phyloP scores from a whole-genome alignment of 2,329 filamentous ascomycete species.

The Trichophyton mentagrophytes region DNA sequence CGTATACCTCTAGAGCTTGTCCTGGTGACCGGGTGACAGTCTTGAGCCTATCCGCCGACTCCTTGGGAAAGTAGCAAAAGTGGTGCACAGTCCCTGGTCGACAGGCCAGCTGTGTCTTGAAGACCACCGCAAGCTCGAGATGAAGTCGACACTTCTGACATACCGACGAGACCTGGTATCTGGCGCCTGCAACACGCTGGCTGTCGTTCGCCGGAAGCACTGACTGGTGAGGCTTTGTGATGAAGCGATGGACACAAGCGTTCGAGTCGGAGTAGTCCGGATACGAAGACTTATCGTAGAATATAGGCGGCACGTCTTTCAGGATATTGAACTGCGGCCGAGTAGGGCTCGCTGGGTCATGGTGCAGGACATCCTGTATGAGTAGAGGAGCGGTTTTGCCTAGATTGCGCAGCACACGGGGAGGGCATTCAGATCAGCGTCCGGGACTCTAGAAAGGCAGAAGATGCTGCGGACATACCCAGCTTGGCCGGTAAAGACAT shows the following conservation, averaged over 20 bases:
- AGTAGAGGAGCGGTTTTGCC: constrained; percentile 42
- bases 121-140: constrained; percentile 45
- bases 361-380: constrained; percentile 34
- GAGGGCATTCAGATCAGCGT: not conserved
- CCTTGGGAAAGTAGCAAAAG: constrained; percentile 35
- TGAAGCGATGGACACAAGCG: constrained; percentile 49
- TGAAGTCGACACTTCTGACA: constrained; percentile 52
- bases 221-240: constrained; percentile 45
- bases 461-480: not conserved
- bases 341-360: constrained; percentile 33
- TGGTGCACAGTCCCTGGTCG: constrained; percentile 51
- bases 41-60: constrained; percentile 15
- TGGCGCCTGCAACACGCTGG: constrained; percentile 15
- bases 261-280: constrained; percentile 25
- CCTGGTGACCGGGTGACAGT: constrained; percentile 16
- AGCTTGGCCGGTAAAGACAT: not conserved
- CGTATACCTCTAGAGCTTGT: constrained; percentile 32
- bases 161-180: constrained; percentile 47
- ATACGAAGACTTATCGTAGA: constrained; percentile 21
- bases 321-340: constrained; percentile 42
- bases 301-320: constrained; percentile 44
- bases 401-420: constrained; percentile 14
- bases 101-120: constrained; percentile 29
- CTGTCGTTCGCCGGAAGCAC: constrained; percentile 32
- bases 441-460: not conserved